These are phyloP conservation scores for Chenopodium album DNA, from an alignment of 148 eudicot genomes.

Conservation along the genomic window DNA sequence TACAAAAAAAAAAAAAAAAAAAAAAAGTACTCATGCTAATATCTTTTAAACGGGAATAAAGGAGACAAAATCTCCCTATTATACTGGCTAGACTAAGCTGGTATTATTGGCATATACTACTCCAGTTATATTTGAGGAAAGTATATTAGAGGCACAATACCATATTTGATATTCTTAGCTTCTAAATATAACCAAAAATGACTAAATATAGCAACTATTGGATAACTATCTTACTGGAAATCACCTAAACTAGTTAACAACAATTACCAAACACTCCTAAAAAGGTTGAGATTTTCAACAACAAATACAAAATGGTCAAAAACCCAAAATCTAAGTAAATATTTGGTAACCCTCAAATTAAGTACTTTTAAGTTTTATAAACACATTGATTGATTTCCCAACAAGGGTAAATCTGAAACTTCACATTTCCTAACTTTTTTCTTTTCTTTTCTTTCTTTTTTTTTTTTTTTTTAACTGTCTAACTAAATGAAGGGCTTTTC, in stretches of 20 bases:
- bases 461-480: neutral
- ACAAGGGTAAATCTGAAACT: neutral
- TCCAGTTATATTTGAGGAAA: no score
- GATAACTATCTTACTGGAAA: neutral
- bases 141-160: no score
- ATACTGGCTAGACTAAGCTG: no score
- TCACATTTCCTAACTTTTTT: neutral
- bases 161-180: no score
- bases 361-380: neutral
- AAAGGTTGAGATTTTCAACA: neutral
- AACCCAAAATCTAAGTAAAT: constrained; percentile 11
- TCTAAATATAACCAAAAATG: neutral
- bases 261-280: neutral
- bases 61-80: no score
- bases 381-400: neutral
- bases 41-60: no score
- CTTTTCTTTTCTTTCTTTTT: neutral
- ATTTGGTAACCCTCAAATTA: neutral
- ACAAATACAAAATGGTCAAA: constrained; percentile 10
- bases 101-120: no score
- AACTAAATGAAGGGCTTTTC: neutral
- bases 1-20: no score
- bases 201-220: neutral
- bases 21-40: no score
- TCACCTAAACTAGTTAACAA: constrained; percentile 5